Evolutionary conservation across 1,284 basidiomycete species (phyloP), one percentile per base, ranked within the genome.

Genomic region (Boletellus dicymbophilus): DNA sequence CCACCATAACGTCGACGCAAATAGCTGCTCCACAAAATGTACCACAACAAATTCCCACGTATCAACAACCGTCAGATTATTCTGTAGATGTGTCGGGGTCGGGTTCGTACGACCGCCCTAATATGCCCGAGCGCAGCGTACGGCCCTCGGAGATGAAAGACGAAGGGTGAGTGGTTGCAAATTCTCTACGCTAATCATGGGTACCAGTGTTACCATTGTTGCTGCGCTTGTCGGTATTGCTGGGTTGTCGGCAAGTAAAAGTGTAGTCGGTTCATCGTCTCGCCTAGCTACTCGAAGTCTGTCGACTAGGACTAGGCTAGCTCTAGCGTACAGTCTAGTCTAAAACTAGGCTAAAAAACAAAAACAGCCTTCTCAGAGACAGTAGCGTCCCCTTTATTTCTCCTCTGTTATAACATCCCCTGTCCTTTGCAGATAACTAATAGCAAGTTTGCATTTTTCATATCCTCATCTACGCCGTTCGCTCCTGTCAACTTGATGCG

Each of bases 81-180:
- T 61, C 65, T 40, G 74, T 75, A 41, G 63, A 33, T n/a, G 16
- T 33, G 22, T 26, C 57, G 20, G 65, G 2, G 7, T 33, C 31
- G 2, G 72, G 68, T 30, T 72, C 63, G 34, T 78, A 74, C 54
- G 75, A 79, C 33, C 77, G 62, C 47, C 70, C 78, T 40, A 68
- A 71, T 13, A 69, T 33, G 31, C 31, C 31, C 15, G 85, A 88
- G 59, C 80, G 88, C 44, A 83, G 82, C 20, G 79, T 95, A 23
- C 80, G 90, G 48, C 93, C 94, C 13, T 93, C 90, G 45, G 95
- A 98, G 71, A 96, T 95, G 93, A 95, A 95, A 71, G 95, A 98
- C 66, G 95, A 97, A 90, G 95, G 95, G 95, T 97, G 30, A 31
- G 30, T 31, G 13, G 12, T 6, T 13, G 30, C n/a, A n/a, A n/a